Conservation (phyloP, 2,329 filamentous ascomycete genomes). For the Neofusicoccum cordaticola region DNA sequence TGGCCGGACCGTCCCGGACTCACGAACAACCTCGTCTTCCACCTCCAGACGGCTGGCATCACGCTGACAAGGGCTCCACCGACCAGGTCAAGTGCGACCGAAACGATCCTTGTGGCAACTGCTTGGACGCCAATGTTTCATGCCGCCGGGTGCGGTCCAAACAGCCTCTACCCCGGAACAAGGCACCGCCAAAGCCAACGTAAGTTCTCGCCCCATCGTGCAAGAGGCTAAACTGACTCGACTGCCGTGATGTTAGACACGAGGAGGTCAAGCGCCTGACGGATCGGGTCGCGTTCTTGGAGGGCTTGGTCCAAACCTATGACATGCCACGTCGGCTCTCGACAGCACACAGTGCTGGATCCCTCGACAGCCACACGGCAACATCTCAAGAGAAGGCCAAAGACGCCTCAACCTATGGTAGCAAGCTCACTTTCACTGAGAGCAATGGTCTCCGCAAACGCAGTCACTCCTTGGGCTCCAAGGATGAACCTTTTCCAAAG, state of each 20-base stretch:
- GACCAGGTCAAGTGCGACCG: slow-evolving; percentile 3
- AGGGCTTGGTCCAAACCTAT: not conserved
- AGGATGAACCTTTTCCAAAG: not conserved
- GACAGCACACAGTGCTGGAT: not conserved
- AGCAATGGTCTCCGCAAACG: not conserved
- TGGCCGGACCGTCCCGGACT: not conserved
- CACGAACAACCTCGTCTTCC: not conserved
- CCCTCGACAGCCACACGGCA: not conserved
- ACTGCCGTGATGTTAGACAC: not conserved
- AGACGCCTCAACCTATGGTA: not conserved
- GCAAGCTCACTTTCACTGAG: not conserved
- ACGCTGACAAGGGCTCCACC: not conserved
- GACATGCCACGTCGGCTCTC: not conserved
- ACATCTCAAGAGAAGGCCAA: not conserved
- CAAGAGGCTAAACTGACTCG: not conserved
- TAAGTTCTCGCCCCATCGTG: not conserved
- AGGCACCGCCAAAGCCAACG: not conserved
- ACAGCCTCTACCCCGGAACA: not conserved
- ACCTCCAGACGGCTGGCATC: not conserved
- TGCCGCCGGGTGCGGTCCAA: not conserved
- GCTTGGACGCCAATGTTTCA: not conserved
- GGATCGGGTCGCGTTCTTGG: slow-evolving; percentile 1
- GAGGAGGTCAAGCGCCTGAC: slow-evolving; percentile 3
- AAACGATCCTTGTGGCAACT: slow-evolving; percentile 3
- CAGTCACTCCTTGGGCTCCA: not conserved